Percentiles rank a stretch among this genome's conserved stretches.
Evolutionary conservation across 257 asterid genomes (phyloP).

Genomic region (Lantana camara): DNA sequence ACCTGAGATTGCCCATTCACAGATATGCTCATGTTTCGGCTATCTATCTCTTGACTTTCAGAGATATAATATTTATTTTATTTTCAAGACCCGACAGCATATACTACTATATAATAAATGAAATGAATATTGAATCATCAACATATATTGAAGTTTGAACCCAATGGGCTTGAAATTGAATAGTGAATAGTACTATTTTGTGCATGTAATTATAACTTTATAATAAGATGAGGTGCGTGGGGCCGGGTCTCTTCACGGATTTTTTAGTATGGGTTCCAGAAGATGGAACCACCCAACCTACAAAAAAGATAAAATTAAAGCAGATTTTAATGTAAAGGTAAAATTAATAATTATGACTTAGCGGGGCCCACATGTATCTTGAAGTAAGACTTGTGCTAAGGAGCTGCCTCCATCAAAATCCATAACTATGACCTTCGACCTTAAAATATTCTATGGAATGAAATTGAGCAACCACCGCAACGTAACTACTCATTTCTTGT

Average conservation of each 20-base stretch:
- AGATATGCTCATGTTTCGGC: constrained; percentile 57
- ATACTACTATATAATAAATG: too few relatives aligned
- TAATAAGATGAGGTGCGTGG: constrained; percentile 30
- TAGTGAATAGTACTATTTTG: constrained; percentile 5
- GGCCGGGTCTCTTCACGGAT: neutral
- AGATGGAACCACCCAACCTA: constrained; percentile 25
- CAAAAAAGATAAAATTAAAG: neutral
- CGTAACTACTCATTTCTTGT: too few relatives aligned
- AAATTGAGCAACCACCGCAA: constrained; percentile 45
- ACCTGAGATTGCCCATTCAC: constrained; percentile 65
- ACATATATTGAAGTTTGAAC: constrained; percentile 13
- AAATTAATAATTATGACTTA: neutral
- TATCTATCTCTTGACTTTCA: too few relatives aligned
- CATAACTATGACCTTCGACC: constrained; percentile 55
- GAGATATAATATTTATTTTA: too few relatives aligned
- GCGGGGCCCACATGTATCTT: constrained; percentile 26
- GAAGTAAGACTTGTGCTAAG: neutral
- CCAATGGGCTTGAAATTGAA: too few relatives aligned
- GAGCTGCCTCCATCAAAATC: constrained; percentile 38
- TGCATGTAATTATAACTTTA: constrained; percentile 32
- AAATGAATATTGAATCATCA: neutral
- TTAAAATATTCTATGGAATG: constrained; percentile 39
- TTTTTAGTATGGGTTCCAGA: neutral
- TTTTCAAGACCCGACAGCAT: too few relatives aligned
- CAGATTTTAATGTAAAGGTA: constrained; percentile 23